Base-by-base conservation (phyloP, 805 yeast species). In the Suhomyces xylopsoci region DNA sequence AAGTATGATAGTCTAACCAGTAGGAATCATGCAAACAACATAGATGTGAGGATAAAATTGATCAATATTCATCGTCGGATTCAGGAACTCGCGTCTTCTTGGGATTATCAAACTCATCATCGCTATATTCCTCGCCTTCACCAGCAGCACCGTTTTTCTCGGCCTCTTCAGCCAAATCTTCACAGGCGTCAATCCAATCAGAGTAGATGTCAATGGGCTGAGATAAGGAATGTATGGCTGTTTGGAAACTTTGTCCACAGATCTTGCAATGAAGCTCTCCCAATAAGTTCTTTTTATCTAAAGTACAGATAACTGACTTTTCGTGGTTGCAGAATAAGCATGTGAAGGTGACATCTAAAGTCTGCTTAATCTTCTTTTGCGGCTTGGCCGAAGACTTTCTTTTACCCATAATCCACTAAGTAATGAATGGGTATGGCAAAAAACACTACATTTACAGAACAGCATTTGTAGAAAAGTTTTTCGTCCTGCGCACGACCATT, bases 121-220 rank as follows among this genome's bases (percentile, higher is more conserved):
- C 77, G 50, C 72, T 65, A 50, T 70, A 66, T n/a, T 66, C 70
- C 15, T 63, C 71, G 7, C 55, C 64, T 4, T 55, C 68, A 5
- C 54, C 65, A 7, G 22, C 40, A 43, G 58, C 63, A 8, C 62
- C 67, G 12, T 54, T 58, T 15, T 58, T 67, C 5, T 69, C 74
- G 24, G 73, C 73, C 28, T 86, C 90, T 58, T 87, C 89, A 0
- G 93, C 94, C 49, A 88, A 87, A 32, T 88, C 90, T 62, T 88
- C 96, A 71, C 93, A 88, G 1, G 98, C 98, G 75, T 93, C 99
- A 50, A 90, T 90, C 99, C 99, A 93, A 68, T 93, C 98, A 47
- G 96, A 87, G 66, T 93, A 93, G 14, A 93, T 88, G 71, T 93
- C 99, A 42, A 93, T 91, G 0, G 99, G 97, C 53, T 89, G 97